Conservation (phyloP, 345 rosid species). For the Trapa bicornis region DNA sequence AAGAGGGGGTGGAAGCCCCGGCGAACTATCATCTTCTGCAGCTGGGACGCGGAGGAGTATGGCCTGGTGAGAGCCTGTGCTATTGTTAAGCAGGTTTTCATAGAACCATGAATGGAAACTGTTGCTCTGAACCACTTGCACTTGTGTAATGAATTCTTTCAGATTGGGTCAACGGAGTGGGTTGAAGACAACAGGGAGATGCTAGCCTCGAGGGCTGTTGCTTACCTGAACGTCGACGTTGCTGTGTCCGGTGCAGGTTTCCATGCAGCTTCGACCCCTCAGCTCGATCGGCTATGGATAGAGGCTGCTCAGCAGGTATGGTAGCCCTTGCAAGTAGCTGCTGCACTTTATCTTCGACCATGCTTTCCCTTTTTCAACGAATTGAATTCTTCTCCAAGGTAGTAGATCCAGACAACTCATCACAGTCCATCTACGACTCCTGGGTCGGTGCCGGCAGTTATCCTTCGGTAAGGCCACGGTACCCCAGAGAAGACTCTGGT, state of each 20-base stretch:
- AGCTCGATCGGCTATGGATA: conserved; percentile 58
- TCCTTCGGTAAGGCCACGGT: conserved; percentile 30
- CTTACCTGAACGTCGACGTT: conserved; percentile 57
- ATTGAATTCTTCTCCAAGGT: conserved; percentile 22
- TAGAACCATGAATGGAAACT: neutral
- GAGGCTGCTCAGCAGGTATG: conserved; percentile 50
- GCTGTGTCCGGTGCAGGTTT: conserved; percentile 61
- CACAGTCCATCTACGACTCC: conserved; percentile 51
- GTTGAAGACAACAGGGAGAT: conserved; percentile 78
- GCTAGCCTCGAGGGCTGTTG: conserved; percentile 57
- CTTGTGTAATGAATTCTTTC: conserved; percentile 2
- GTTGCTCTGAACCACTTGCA: neutral
- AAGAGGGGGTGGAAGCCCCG: conserved; percentile 68
- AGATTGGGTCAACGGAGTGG: conserved; percentile 92
- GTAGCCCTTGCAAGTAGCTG: conserved; percentile 4
- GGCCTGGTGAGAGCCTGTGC: conserved; percentile 33
- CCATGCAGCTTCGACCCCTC: conserved; percentile 60
- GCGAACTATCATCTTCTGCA: conserved; percentile 60
- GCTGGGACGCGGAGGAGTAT: conserved; percentile 93
- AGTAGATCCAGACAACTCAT: conserved; percentile 62
- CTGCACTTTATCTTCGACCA: neutral
- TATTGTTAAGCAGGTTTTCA: neutral
- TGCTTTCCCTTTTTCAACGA: neutral
- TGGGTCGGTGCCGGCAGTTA: conserved; percentile 39
- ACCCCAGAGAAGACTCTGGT: neutral